Evolutionary conservation across 2,329 filamentous ascomycete species (phyloP).

Genomic region (Paramyrothecium sp.): DNA sequence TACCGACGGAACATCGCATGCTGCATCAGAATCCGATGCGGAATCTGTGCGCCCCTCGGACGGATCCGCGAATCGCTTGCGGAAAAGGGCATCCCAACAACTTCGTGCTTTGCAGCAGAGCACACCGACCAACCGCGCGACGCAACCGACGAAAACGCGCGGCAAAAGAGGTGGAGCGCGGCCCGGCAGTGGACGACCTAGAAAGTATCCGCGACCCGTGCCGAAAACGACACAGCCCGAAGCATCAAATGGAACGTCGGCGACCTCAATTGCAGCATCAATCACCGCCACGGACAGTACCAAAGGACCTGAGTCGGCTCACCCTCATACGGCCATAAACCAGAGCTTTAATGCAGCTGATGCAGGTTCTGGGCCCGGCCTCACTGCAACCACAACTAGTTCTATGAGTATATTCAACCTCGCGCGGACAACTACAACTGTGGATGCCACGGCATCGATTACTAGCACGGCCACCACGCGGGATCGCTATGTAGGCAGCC

Average conservation of each 20-base stretch:
- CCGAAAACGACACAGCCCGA: conserved; percentile 12
- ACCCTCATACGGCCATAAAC: too few relatives aligned
- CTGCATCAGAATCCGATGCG: conserved; percentile 16
- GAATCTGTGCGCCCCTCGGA: conserved; percentile 19
- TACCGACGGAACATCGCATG: conserved; percentile 16
- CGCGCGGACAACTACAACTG: too few relatives aligned
- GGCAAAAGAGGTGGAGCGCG: conserved; percentile 36
- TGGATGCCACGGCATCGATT: not conserved
- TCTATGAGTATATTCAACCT: too few relatives aligned
- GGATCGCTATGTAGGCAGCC: not conserved
- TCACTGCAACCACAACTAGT: too few relatives aligned
- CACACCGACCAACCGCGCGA: not conserved
- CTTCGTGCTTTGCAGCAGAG: not conserved
- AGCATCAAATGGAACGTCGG: too few relatives aligned
- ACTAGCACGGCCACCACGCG: not conserved
- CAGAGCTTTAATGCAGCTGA: too few relatives aligned
- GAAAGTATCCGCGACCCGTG: conserved; percentile 31
- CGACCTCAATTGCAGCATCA: too few relatives aligned
- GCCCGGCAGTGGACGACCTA: conserved; percentile 36
- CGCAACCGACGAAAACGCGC: conserved; percentile 25
- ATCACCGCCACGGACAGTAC: too few relatives aligned
- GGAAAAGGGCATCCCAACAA: conserved; percentile 17
- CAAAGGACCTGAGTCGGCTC: too few relatives aligned
- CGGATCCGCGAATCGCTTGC: conserved; percentile 20
- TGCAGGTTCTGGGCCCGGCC: too few relatives aligned